Evolutionary conservation across 495 filamentous ascomycete species (phyloP).

Genomic region (Aspergillus carlsbadensis): DNA sequence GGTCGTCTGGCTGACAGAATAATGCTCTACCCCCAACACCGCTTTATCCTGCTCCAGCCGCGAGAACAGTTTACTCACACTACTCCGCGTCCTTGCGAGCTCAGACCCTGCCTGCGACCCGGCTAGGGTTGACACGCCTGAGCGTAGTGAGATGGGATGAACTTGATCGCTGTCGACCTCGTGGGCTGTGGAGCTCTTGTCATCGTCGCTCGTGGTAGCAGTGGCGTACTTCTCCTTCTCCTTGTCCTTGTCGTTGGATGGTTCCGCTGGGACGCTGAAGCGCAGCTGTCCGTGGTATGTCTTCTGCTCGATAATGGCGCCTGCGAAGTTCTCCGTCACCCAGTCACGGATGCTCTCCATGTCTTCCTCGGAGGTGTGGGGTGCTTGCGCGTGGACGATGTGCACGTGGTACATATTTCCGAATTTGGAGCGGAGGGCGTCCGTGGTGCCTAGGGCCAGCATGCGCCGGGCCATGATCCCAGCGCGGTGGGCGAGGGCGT

Average conservation of each 20-base stretch:
- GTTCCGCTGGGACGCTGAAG: slow-evolving; percentile 64
- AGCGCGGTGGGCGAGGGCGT: slow-evolving; percentile 40
- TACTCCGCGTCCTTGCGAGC: background rate
- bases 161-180: background rate
- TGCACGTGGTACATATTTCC: slow-evolving; percentile 44
- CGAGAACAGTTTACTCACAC: slow-evolving; percentile 65
- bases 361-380: slow-evolving; percentile 63
- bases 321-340: slow-evolving; percentile 55
- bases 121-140: background rate
- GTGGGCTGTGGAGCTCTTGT: background rate
- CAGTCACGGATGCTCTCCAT: slow-evolving; percentile 62
- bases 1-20: slow-evolving; percentile 76
- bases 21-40: slow-evolving; percentile 70
- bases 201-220: background rate
- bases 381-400: slow-evolving; percentile 70
- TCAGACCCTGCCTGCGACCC: background rate
- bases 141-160: background rate
- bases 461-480: slow-evolving; percentile 46
- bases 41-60: slow-evolving; percentile 66
- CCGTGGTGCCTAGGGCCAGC: slow-evolving; percentile 41
- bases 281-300: slow-evolving; percentile 80
- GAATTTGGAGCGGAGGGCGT: slow-evolving; percentile 36
- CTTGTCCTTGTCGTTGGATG: background rate
- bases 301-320: slow-evolving; percentile 65
- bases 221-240: background rate